Evolutionary conservation across 176 grass and related monocot genomes (phyloP), one percentile per base, ranked within the genome.

Genomic region (Oryza coarctata): DNA sequence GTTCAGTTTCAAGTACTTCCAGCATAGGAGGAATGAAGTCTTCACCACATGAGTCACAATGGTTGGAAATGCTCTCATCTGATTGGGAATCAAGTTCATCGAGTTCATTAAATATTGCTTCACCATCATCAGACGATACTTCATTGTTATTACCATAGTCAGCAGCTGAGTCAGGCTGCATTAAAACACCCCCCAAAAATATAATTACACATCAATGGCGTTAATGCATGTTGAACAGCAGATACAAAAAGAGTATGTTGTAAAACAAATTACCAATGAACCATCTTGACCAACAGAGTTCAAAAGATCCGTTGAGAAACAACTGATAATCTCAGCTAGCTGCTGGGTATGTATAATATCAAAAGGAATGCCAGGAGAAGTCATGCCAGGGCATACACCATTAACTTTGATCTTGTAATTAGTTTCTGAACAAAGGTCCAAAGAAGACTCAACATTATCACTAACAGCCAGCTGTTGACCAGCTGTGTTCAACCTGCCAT

Each of bases 91-190:
- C 12, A 10, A 75, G 9, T 26, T 88, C 81, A 40, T 84, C 75
- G 23, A 81, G 73, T 39, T 77, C 67, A 72, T 74, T 36, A 73
- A 85, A 91, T 83, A 91, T 89, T 55, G 80, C 77, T 66, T 92
- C 89, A 35, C 22, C 39, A 29, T 77, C 81, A 55, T 75, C 68
- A 15, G 9, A 23, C 73, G 30, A 36, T 44, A 43, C n/a, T 85
- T 78, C 73, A 6, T 67, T 65, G 9, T 87, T 71, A 43, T 80
- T 78, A 34, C 27, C 65, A 27, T 61, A 23, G 67, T 61, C 31
- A 89, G 35, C 41, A 4, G 67, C 61, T 33, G 49, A 80, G 77
- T 83, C 55, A 89, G 77, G 65, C 90, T 94, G 84, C 74, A 43
- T 73, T 7, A 7, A 55, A 79, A 72, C 43, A 45, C 30, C 71